Evolutionary conservation across 257 asterid species (phyloP).

Genomic region (Perilla frutescens): DNA sequence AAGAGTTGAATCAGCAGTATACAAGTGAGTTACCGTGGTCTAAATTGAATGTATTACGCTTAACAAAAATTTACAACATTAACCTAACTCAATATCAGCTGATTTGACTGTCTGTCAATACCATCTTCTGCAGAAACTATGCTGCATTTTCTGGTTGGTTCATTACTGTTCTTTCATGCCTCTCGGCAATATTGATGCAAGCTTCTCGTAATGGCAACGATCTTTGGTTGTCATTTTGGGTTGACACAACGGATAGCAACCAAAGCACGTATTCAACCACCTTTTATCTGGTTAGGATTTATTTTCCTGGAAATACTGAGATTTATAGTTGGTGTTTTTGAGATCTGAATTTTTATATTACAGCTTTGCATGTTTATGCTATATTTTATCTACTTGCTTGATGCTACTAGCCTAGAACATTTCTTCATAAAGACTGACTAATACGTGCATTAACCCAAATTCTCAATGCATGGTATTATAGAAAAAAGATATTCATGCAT

Average conservation of each 20-base stretch:
- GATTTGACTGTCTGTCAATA: constrained; percentile 29
- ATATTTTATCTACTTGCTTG: not conserved
- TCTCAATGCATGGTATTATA: not conserved
- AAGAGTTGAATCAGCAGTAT: constrained; percentile 75
- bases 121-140: constrained; percentile 66
- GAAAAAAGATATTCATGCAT: constrained; percentile 5
- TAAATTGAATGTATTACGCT: not conserved
- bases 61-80: not conserved
- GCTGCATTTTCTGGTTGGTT: constrained; percentile 90
- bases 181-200: constrained; percentile 93
- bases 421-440: not conserved
- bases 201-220: constrained; percentile 98
- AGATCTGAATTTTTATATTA: not conserved
- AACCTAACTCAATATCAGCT: not conserved
- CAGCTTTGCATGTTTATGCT: not conserved
- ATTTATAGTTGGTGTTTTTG: not conserved
- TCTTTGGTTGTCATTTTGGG: constrained; percentile 96
- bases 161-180: constrained; percentile 60
- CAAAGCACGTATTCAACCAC: constrained; percentile 64
- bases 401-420: not conserved
- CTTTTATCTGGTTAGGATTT: constrained; percentile 73
- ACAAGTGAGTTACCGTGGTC: constrained; percentile 69
- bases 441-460: not conserved
- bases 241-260: constrained; percentile 67
- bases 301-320: constrained; percentile 18